phyloP scores from a whole-genome alignment of 2,329 filamentous ascomycete genomes.

The Tolypocladium tropicale region DNA sequence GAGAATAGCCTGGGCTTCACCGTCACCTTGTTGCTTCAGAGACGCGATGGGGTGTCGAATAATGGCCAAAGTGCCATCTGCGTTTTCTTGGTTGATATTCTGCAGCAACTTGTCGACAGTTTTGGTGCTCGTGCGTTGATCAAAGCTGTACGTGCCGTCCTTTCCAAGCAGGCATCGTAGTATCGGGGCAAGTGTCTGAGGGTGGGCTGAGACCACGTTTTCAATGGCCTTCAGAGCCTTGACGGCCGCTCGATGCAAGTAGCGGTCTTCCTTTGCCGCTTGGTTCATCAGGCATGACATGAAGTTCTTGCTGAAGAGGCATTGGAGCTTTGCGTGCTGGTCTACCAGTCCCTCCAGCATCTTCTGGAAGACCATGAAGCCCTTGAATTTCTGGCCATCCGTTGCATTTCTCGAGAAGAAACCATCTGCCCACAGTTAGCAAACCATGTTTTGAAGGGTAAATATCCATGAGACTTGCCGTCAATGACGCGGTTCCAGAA shows the following conservation, averaged over 20 bases:
- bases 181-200: conserved; percentile 48
- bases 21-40: conserved; percentile 14
- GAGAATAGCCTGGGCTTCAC: conserved; percentile 22
- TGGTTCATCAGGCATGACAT: conserved; percentile 78
- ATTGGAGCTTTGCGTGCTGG: conserved; percentile 35
- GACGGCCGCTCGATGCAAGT: conserved; percentile 68
- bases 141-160: conserved; percentile 68
- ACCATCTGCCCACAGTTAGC: conserved; percentile 46
- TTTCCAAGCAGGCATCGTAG: conserved; percentile 59
- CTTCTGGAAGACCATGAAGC: conserved; percentile 78
- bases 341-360: conserved; percentile 48
- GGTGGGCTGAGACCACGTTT: conserved; percentile 49
- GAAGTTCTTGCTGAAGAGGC: conserved; percentile 73
- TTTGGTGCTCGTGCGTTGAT: conserved; percentile 76
- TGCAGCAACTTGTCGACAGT: conserved; percentile 67
- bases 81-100: conserved; percentile 44
- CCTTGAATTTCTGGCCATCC: conserved; percentile 82
- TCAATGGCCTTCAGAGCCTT: conserved; percentile 67
- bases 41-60: conserved; percentile 32
- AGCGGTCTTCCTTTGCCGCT: conserved; percentile 64
- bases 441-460: not conserved
- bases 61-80: conserved; percentile 39
- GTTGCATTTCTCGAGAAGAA: conserved; percentile 76
- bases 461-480: conserved; percentile 41
- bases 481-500: conserved; percentile 87